Evolutionary conservation across 169 alveolate species (phyloP), one percentile per base, ranked within the genome.

Genomic region (Plasmodium yoelii): DNA sequence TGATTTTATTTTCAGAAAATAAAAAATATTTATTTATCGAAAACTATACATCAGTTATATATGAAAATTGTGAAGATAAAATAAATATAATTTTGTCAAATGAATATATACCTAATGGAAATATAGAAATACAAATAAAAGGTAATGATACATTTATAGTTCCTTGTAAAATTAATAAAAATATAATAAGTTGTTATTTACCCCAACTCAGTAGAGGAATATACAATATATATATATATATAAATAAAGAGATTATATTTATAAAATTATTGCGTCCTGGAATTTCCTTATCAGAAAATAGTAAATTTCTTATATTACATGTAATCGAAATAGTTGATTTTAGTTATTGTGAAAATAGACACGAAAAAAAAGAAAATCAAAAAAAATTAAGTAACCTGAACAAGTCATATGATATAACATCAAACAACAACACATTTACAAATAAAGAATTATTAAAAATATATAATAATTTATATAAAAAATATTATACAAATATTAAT

Each of bases 41-140:
- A 80, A 80, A 68, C 57, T 80, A 80, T 59, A 80, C 90, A 34
- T 80, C 90, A n/a, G 60, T 80, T 5, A 34, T 80, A 19, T 80
- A 80, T 80, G 90, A 80, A 65, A 53, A 56, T 42, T 80, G 90
- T 80, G 82, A 80, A 80, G 90, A 80, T 19, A 80, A 80, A 44
- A 15, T 80, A 28, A 65, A 80, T 47, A 57, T 80, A 0, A 13
- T 80, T 18, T 22, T 80, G 26, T 64, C 68, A 24, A 80, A 67
- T 59, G 59, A 59, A 65, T 19, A 19, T 55, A 34, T 80, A 57
- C 19, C 8, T 26, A 60, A 53, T 24, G 90, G 90, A 15, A 80
- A 22, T 46, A 53, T 80, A 65, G 90, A 80, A 65, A 57, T 67
- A 10, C 90, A 80, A 57, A 53, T 80, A 80, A 80, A 68, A 34